A percentile compares a stretch with the other conserved stretches of the same genome.
phyloP scores from a whole-genome alignment of 495 filamentous ascomycete species.

The Daldinia loculata region DNA sequence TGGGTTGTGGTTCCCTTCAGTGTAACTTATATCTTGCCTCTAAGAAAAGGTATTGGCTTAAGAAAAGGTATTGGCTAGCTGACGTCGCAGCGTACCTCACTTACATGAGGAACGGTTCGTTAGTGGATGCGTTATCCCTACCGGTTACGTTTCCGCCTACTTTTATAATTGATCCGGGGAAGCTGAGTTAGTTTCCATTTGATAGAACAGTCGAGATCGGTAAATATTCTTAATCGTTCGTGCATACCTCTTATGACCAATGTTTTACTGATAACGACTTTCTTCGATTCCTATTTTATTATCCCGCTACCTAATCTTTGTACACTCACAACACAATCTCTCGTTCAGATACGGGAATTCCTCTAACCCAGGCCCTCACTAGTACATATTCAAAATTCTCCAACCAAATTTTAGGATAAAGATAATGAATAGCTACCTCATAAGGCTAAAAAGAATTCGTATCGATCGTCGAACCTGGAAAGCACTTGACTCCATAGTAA shows the following conservation, averaged over 20 bases:
- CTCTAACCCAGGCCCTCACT: background rate
- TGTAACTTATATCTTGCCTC: background rate
- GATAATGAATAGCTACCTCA: background rate
- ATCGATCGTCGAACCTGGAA: conserved; percentile 12
- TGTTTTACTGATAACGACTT: background rate
- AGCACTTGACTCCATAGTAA: conserved; percentile 4
- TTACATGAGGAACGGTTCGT: too few relatives aligned
- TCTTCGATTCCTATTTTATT: background rate
- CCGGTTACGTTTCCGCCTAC: too few relatives aligned
- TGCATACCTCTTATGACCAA: background rate
- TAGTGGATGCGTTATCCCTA: too few relatives aligned
- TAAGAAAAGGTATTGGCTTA: too few relatives aligned
- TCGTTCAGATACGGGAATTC: background rate
- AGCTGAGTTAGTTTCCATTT: too few relatives aligned
- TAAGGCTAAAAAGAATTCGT: conserved; percentile 6
- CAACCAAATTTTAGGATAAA: background rate
- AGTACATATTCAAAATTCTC: background rate
- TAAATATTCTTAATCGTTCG: too few relatives aligned
- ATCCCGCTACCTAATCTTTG: background rate
- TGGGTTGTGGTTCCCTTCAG: background rate
- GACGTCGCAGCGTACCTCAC: too few relatives aligned
- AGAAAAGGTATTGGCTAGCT: too few relatives aligned
- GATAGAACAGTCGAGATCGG: too few relatives aligned
- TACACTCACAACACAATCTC: background rate
- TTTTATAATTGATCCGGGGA: too few relatives aligned